These are phyloP conservation scores for Trichoderma sp. DNA, from an alignment of 2,329 filamentous ascomycete genomes.

Conservation along the genomic window DNA sequence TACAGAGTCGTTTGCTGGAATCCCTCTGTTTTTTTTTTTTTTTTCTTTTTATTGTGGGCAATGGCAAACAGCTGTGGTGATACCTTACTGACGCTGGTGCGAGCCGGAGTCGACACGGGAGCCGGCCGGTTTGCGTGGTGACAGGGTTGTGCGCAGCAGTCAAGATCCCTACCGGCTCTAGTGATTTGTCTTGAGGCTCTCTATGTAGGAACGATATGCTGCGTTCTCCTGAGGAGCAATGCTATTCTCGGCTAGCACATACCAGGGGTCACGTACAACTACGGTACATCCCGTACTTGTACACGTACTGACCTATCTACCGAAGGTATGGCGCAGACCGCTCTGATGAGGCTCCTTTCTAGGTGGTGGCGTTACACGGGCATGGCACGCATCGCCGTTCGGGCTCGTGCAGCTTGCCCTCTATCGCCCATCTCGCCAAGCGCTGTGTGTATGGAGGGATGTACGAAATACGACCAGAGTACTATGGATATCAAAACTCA, in stretches of 20 bases:
- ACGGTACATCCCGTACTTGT: no score
- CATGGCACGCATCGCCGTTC: neutral
- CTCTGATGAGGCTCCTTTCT: neutral
- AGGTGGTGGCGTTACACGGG: neutral
- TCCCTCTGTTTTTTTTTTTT: neutral
- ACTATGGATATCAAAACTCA: no score
- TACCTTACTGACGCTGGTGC: conserved; percentile 12
- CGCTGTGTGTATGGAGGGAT: neutral
- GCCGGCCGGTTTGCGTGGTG: conserved; percentile 22
- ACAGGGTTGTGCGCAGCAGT: conserved; percentile 9
- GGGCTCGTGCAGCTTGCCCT: neutral
- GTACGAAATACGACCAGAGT: neutral
- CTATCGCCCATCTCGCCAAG: neutral
- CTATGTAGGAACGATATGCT: neutral
- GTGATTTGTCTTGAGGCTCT: conserved; percentile 1
- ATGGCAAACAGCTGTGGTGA: conserved; percentile 13
- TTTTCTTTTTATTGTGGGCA: neutral
- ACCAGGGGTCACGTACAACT: no score
- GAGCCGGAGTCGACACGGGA: conserved; percentile 14
- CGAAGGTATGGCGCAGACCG: neutral
- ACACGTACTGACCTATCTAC: no score
- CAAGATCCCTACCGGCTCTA: neutral
- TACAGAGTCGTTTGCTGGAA: neutral
- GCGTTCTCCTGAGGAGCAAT: conserved; percentile 3
- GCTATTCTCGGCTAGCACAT: neutral